Base-by-base conservation (phyloP, 2,329 filamentous ascomycete species). In the Ophiostoma angusticollis region DNA sequence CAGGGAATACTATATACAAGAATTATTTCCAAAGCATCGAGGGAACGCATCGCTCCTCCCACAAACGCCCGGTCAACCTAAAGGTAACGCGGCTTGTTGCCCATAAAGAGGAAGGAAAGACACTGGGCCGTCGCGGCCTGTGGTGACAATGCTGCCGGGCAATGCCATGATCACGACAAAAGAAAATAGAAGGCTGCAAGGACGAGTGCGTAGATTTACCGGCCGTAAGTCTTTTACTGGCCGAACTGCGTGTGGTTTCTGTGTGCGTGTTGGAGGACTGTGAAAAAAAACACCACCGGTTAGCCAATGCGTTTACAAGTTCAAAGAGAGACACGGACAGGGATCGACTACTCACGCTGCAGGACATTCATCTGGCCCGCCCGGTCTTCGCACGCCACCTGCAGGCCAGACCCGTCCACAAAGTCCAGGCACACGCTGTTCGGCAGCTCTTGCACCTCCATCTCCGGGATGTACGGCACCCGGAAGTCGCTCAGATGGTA, bases 391-490 rank as follows among this genome's bases (percentile, higher is more conserved):
- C 76, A 80, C 17, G 75, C 75, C 50, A 80, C 59, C 52, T 80
- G 75, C 41, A 80, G 58, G 33, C 65, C 65, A n/a, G 70, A 73
- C 3, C 74, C 72, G 36, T 73, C 72, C 14, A 76, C 49, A 45
- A 80, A 70, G 49, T 78, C 71, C 32, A 78, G 58, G 7, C 73
- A 65, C 4, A 79, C 72, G 52, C 86, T 95, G 61, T 95, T 84
- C 3, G 89, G 86, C 37, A 98, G 67, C 62, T 98, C 91, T 61
- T 95, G 83, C 49, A 84, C 68, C 54, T 96, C 91, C 43, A 93
- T 79, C 56, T 96, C 89, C 0, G 91, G 91, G 13, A 83, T 68
- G 50, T 80, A 84, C 1, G 87, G 87, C 29, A 65, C 61, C 47
- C 74, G 73, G 64, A 96, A 93, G 45, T 95, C 85, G 49, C 74